Conservation (phyloP, 1,284 basidiomycete genomes). For the Anthracocystis walkeri region DNA sequence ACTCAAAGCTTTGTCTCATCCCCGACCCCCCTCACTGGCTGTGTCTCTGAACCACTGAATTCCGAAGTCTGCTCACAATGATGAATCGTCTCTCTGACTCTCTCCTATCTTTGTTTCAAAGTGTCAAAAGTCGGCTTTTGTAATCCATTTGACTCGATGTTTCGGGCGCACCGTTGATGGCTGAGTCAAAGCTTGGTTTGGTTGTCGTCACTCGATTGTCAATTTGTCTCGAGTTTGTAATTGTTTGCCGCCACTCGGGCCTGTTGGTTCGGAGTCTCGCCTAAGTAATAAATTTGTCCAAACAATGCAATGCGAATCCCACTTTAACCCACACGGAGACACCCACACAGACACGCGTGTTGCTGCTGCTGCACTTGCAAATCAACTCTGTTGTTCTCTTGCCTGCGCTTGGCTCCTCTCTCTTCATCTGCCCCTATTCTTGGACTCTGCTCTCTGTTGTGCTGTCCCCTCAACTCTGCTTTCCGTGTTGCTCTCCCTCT, state of each 20-base stretch:
- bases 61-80: no score
- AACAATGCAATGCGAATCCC: background rate
- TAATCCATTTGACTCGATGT: background rate
- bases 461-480: background rate
- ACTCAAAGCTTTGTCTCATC: no score
- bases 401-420: no score
- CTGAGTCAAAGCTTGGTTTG: background rate
- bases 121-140: background rate
- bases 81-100: no score
- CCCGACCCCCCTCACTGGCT: no score
- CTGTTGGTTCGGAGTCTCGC: background rate
- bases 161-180: background rate
- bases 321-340: background rate
- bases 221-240: conserved; percentile 2
- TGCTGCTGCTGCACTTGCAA: background rate
- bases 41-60: no score
- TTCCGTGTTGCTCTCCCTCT: background rate
- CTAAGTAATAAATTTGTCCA: conserved; percentile 9
- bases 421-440: no score
- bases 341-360: conserved; percentile 5
- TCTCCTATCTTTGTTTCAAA: no score
- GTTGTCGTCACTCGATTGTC: background rate
- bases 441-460: no score
- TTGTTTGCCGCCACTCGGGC: conserved; percentile 6
- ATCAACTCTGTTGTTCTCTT: background rate